Evolutionary conservation across 2,329 filamentous ascomycete genomes (phyloP), one percentile per base, ranked within the genome.

Genomic region (Amylocarpus encephaloides): DNA sequence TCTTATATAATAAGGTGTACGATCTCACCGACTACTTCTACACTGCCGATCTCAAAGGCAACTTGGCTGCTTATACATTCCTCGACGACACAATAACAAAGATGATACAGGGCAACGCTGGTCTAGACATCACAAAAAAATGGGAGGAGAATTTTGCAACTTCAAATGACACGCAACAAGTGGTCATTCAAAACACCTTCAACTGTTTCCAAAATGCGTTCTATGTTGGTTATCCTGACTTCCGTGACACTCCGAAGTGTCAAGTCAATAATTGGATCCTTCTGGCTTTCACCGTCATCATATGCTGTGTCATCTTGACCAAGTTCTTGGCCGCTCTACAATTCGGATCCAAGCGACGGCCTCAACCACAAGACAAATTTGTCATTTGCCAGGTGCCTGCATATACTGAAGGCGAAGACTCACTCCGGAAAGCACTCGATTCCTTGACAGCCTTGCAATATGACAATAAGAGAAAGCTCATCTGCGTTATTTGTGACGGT

Each of bases 341-440:
- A 64, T 88, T 98, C 53, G 91, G 92, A 41, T 90, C 90, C 5
- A 96, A 96, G 73, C 82, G 88, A 52, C 84, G 88, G 15, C 93
- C 93, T 2, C 79, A 86, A 5, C 86, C 90, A 34, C 93, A 97
- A 68, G 93, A 98, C 70, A 98, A 97, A 67, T 98, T 98, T 62
- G 91, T 98, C 61, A 97, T 98, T 59, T 97, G 93, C 70, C 90
- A 96, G 68, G 90, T 98, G 30, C 93, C 93, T 9, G 93, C 93
- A 5, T 98, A 98, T 66, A 98, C 93, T 0, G 93, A 98, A 73
- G 93, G 90, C 62, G 93, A 98, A 74, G 93, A 98, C 62, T 92
- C 91, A 3, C 74, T 98, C 7, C 79, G 93, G 49, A 94, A 95
- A 66, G 92, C 90, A 46, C 77, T 98, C 2, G 93, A 98, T 67